Base-by-base conservation (phyloP, 129 eudicot species). In the Tagetes patula region DNA sequence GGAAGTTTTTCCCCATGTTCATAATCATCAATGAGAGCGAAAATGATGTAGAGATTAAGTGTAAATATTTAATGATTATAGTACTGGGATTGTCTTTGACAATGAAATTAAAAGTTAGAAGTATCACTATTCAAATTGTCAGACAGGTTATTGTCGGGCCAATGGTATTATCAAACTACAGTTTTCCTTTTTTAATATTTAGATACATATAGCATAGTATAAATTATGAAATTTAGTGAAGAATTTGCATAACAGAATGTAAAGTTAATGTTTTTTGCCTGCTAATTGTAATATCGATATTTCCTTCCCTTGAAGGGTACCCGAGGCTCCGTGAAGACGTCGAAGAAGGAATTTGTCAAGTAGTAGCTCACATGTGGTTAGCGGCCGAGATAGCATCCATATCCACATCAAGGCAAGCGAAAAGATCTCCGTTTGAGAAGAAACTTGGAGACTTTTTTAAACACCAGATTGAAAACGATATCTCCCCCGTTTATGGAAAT, bases 331-430 rank as follows among this genome's bases (percentile, higher is more conserved):
- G 88, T 63, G 90, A 80, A 65, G 90, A 92, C 42, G 91, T 92
- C 20, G 98, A 87, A 79, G 98, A 92, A 81, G 96, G 98, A 14
- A 89, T 92, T 34, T 92, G 96, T 73, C 96, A 92, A 58, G 96
- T 87, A 58, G 79, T 92, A 48, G 98, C 90, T 46, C 85, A 88
- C 69, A 87, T 89, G 92, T 92, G 98, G 98, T 77, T 92, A 67
- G 84, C 85, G 71, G 75, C 96, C 6, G 89, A 84, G 81, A 82
- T 82, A 56, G 69, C 65, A 39, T 72, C 82, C 65, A 70, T 27
- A 36, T 69, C 82, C 60, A 67, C 9, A 56, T 82, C 90, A 78
- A 73, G 48, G 70, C 87, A 79, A 52, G 73, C 75, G 72, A 73
- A 71, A 70, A 77, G 83, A 64, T 84, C 87, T 65, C 88, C 96